phyloP scores from a whole-genome alignment of 78 protist species.

The Carpediemonas membranifera region DNA sequence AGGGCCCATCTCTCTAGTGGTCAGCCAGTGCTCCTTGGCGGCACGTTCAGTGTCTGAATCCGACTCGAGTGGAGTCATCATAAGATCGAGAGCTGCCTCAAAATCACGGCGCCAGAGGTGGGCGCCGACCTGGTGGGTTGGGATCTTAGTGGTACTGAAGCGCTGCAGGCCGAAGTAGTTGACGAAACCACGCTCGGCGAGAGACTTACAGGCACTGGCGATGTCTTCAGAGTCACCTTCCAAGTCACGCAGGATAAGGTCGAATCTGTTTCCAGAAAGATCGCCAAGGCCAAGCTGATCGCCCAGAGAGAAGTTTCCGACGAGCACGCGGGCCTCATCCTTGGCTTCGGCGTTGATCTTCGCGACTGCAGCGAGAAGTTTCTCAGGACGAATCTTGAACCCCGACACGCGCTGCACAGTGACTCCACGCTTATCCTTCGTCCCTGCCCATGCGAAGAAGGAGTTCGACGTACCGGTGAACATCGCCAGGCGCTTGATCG shows the following conservation, averaged over 20 bases:
- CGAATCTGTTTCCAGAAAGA: conserved; percentile 52
- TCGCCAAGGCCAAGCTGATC: conserved; percentile 39
- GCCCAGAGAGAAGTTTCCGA: conserved; percentile 35
- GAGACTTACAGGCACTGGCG: not conserved
- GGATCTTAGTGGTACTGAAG: conserved; percentile 53
- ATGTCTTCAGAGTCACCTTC: not conserved
- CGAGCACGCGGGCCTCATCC: no score
- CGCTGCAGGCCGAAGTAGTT: conserved; percentile 68
- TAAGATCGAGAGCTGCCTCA: not conserved
- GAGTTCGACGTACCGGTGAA: not conserved
- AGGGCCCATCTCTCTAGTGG: no score
- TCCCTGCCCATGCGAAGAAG: not conserved
- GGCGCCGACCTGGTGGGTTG: conserved; percentile 49
- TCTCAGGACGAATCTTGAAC: no score
- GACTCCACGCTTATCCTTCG: conserved; percentile 9
- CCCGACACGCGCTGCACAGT: conserved; percentile 5
- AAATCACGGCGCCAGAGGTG: conserved; percentile 15
- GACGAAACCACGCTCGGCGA: conserved; percentile 38
- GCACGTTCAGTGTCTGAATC: not conserved
- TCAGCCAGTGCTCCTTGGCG: not conserved
- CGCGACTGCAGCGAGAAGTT: no score
- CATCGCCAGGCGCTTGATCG: not conserved
- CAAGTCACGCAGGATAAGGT: conserved; percentile 47
- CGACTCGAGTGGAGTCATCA: not conserved
- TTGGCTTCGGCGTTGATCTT: not conserved